Percentiles rank a stretch among this genome's conserved stretches.
Conservation (phyloP, 768 basidiomycete species). For the Naganishia vishniacii region DNA sequence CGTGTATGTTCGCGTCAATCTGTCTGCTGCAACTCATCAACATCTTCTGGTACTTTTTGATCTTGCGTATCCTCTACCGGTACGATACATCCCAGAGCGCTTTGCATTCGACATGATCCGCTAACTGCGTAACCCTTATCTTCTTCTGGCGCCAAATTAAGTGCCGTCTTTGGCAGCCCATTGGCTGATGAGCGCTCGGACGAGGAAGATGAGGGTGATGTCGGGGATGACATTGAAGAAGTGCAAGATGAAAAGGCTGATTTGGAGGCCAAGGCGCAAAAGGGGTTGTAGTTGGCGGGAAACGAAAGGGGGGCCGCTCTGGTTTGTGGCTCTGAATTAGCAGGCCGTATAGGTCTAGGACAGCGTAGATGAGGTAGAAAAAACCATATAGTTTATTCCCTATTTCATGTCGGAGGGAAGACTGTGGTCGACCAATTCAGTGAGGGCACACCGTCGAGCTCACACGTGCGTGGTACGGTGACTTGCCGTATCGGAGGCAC, state of each 20-base stretch:
- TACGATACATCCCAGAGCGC: conserved; percentile 49
- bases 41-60: conserved; percentile 86
- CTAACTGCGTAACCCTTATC: not conserved
- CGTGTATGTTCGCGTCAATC: conserved; percentile 72
- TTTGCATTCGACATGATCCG: not conserved
- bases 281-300: not conserved
- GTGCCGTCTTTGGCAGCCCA: conserved; percentile 53
- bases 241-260: conserved; percentile 13
- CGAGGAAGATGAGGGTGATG: conserved; percentile 53
- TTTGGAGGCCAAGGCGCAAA: not conserved
- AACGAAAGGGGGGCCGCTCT: not conserved
- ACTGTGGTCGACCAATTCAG: too few species aligned
- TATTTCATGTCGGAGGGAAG: too few species aligned
- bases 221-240: conserved; percentile 11
- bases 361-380: too few species aligned
- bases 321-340: too few species aligned
- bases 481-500: too few species aligned
- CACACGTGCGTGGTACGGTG: not conserved
- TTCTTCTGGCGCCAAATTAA: conserved; percentile 39
- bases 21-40: conserved; percentile 74
- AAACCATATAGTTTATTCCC: too few species aligned
- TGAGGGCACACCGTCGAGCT: too few species aligned
- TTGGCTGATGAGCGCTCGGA: conserved; percentile 68
- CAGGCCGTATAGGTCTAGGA: too few species aligned
- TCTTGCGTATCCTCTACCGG: conserved; percentile 70